These are phyloP conservation scores for Cokeromyces recurvatus DNA, from an alignment of 371 early-diverging fungal genomes.

Conservation along the genomic window DNA sequence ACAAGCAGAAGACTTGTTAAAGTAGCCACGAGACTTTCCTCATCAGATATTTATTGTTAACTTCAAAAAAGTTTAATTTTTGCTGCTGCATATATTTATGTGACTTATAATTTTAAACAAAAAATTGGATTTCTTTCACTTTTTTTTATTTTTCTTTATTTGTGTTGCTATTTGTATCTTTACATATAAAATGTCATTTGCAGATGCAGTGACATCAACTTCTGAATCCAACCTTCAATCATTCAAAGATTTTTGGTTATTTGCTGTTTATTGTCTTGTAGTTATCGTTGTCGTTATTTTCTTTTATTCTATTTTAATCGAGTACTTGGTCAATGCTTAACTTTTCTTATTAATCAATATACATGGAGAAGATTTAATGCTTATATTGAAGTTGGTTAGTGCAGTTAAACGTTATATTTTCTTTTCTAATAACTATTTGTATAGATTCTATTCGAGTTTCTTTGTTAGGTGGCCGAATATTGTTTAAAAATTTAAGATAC, in stretches of 20 bases:
- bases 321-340: conserved; percentile 58
- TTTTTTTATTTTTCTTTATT: too few relatives aligned
- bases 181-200: too few relatives aligned
- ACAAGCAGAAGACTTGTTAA: too few relatives aligned
- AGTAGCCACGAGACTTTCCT: too few relatives aligned
- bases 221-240: conserved; percentile 15
- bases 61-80: too few relatives aligned
- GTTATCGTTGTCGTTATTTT: conserved; percentile 70
- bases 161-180: too few relatives aligned
- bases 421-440: too few relatives aligned
- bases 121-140: too few relatives aligned
- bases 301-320: conserved; percentile 79
- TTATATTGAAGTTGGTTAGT: conserved; percentile 70
- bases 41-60: too few relatives aligned
- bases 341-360: conserved; percentile 63
- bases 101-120: too few relatives aligned
- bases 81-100: too few relatives aligned
- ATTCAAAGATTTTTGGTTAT: conserved; percentile 48
- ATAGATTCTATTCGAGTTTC: conserved; percentile 76
- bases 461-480: conserved; percentile 71
- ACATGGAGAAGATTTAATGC: conserved; percentile 70
- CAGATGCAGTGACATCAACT: too few relatives aligned
- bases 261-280: conserved; percentile 65
- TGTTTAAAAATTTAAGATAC: conserved; percentile 78
- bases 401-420: neutral